Base-by-base conservation (phyloP, 805 yeast species). In the Ogataea minuta region DNA sequence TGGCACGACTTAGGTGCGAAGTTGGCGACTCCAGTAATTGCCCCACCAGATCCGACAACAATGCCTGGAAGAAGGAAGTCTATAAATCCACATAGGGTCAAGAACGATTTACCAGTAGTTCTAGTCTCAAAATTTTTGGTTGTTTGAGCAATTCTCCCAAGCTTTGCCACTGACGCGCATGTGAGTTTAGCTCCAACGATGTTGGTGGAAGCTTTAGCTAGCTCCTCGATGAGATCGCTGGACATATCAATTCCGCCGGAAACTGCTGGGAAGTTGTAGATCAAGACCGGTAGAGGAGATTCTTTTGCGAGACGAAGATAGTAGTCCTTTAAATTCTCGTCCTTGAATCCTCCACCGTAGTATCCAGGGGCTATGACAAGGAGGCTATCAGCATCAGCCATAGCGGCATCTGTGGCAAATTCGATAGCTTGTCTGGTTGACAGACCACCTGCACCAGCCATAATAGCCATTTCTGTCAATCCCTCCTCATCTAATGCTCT, bases 221-320 rank as follows among this genome's bases (percentile, higher is more conserved):
- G 27, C n/a, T 31, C 34, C 17, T 37, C 34, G 23, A 46, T 46
- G 13, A 41, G 21, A 25, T 41, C 44, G 23, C 50, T 46, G 32
- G 36, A 14, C 43, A 46, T 40, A 34, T 52, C 54, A 24, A 64
- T 59, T 21, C 62, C 62, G 30, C 66, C 66, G 26, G 59, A 36
- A n/a, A 58, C 62, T 6, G 66, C 68, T 14, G 70, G 70, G 36
- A 62, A 67, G 25, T 63, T 45, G 41, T 67, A 66, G 26, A 67
- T 56, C 38, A 66, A 41, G 2, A 67, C 48, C 13, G 71, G 71
- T 11, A 67, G 43, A 1, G 53, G 57, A 14, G 67, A 56, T 23
- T 46, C 44, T 25, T 58, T 59, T 14, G 68, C 70, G 28, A 65
- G 58, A 10, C 36, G 41, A 2, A 36, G 33, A 48, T 59, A 66